Percentiles rank a stretch among this genome's conserved stretches.
Evolutionary conservation across 495 filamentous ascomycete genomes (phyloP).

Genomic region (Podospora pseudoanserina): DNA sequence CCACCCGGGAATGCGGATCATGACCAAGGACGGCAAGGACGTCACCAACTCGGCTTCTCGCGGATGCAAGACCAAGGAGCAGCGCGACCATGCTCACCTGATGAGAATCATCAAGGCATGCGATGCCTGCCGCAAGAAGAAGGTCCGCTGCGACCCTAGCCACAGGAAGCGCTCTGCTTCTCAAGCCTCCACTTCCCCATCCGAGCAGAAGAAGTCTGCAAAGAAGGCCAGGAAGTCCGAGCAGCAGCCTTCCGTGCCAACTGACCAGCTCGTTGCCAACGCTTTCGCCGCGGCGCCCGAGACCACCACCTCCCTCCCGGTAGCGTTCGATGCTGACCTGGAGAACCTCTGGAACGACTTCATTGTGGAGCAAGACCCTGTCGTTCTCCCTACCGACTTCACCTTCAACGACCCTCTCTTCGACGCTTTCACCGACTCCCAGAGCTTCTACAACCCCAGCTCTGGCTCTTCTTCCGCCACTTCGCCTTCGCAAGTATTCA

Average conservation of each 20-base stretch:
- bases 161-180: conserved; percentile 43
- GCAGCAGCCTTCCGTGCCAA: conserved; percentile 21
- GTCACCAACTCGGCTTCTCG: conserved; percentile 54
- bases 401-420: conserved; percentile 34
- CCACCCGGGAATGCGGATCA: conserved; percentile 56
- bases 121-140: conserved; percentile 52
- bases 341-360: conserved; percentile 41
- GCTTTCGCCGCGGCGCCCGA: conserved; percentile 21
- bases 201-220: conserved; percentile 31
- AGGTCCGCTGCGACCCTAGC: conserved; percentile 52
- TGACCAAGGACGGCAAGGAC: conserved; percentile 55
- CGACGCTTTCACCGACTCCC: conserved; percentile 39
- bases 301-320: conserved; percentile 16
- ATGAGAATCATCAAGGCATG: conserved; percentile 60
- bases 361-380: conserved; percentile 36
- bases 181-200: conserved; percentile 28
- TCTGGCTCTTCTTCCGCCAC: conserved; percentile 35
- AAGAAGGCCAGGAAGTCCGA: conserved; percentile 41
- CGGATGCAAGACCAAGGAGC: conserved; percentile 59
- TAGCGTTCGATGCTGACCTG: conserved; percentile 16
- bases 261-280: conserved; percentile 16
- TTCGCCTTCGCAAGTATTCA: conserved; percentile 37
- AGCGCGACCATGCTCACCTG: conserved; percentile 55
- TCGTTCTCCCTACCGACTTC: conserved; percentile 15
- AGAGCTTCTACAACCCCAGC: conserved; percentile 37